Evolutionary conservation across 768 basidiomycete genomes (phyloP).

Genomic region (Termitomyces eurrhizus): DNA sequence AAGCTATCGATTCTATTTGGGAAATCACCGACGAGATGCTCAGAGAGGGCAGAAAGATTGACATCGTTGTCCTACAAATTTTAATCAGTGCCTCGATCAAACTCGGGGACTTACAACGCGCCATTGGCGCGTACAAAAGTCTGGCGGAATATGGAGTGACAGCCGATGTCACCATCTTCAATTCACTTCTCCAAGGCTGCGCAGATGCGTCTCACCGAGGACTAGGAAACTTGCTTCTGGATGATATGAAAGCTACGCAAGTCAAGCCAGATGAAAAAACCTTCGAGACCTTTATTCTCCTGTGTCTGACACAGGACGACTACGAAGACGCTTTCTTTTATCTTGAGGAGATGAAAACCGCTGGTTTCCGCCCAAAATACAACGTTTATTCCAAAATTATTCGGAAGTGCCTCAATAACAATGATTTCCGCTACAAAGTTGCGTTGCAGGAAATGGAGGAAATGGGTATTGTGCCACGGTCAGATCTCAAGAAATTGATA

Average conservation of each 20-base stretch:
- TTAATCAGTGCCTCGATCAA: slow-evolving; percentile 60
- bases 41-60: slow-evolving; percentile 46
- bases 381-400: slow-evolving; percentile 58
- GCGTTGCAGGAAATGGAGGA: slow-evolving; percentile 71
- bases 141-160: slow-evolving; percentile 48
- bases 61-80: slow-evolving; percentile 59
- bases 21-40: slow-evolving; percentile 57
- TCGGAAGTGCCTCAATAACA: slow-evolving; percentile 47
- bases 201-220: slow-evolving; percentile 53
- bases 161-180: slow-evolving; percentile 65
- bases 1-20: slow-evolving; percentile 64
- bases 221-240: slow-evolving; percentile 63
- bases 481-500: slow-evolving; percentile 16
- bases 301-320: slow-evolving; percentile 64
- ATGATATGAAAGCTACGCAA: slow-evolving; percentile 57
- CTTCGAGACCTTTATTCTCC: slow-evolving; percentile 62
- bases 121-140: slow-evolving; percentile 71
- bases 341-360: slow-evolving; percentile 82
- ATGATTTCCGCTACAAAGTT: slow-evolving; percentile 60
- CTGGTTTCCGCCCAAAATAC: slow-evolving; percentile 47
- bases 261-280: slow-evolving; percentile 56
- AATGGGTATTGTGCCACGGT: slow-evolving; percentile 42
- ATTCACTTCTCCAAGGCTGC: slow-evolving; percentile 65
- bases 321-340: slow-evolving; percentile 91
- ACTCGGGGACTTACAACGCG: slow-evolving; percentile 69